Evolutionary conservation across 2,329 filamentous ascomycete genomes (phyloP).

Genomic region (Sporothrix mexicana): DNA sequence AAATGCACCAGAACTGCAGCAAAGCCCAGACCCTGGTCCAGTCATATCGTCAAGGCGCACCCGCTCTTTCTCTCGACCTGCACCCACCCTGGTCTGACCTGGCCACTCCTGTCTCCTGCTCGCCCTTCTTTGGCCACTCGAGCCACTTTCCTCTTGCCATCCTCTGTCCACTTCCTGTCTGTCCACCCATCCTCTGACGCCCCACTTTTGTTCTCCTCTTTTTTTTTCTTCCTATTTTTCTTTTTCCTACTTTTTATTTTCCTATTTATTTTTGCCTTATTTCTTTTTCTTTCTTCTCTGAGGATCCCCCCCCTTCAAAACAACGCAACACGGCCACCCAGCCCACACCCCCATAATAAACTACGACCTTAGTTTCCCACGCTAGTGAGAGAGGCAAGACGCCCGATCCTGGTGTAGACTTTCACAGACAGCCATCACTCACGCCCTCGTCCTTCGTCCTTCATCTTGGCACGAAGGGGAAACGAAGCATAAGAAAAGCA

Average conservation of each 20-base stretch:
- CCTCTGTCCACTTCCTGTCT: neutral
- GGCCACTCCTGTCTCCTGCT: conserved; percentile 4
- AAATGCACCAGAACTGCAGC: neutral
- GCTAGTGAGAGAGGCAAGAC: conserved; percentile 33
- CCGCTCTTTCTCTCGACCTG: conserved; percentile 5
- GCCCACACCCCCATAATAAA: conserved; percentile 30
- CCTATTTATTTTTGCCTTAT: neutral
- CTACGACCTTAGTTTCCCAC: conserved; percentile 20
- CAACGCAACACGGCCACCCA: conserved; percentile 32
- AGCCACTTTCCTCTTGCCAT: conserved; percentile 12
- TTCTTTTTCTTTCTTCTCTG: neutral
- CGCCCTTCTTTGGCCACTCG: conserved; percentile 17
- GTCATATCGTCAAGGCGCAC: conserved; percentile 34
- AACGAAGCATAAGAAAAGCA: neutral
- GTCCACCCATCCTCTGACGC: conserved; percentile 10
- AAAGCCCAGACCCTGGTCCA: conserved; percentile 19
- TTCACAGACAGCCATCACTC: conserved; percentile 32
- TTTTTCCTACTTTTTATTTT: conserved; percentile 1
- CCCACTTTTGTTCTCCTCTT: conserved; percentile 26
- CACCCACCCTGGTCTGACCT: neutral
- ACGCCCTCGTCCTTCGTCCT: neutral
- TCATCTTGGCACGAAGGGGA: too few species aligned
- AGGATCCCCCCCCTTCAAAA: conserved; percentile 30
- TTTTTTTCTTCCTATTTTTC: neutral
- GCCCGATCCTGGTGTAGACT: conserved; percentile 33